These are phyloP conservation scores for Cyberlindnera misumaiensis DNA, from an alignment of 805 yeast species.

Conservation along the genomic window DNA sequence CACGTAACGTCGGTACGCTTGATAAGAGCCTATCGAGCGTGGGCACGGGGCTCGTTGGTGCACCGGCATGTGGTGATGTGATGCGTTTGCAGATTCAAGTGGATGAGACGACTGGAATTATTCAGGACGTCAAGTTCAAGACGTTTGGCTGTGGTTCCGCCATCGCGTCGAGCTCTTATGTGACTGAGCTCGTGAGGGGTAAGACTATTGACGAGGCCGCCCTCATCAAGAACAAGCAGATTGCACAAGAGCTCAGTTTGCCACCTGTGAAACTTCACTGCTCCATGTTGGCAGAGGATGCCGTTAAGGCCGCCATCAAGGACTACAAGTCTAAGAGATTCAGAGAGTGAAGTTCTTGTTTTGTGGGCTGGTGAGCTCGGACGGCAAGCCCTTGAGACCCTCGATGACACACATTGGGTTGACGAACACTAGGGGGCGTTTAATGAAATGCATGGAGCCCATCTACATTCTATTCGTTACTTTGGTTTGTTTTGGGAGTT, in stretches of 20 bases:
- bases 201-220: slow-evolving; percentile 92
- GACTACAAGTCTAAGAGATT: slow-evolving; percentile 84
- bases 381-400: too few species aligned
- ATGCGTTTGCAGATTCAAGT: slow-evolving; percentile 96
- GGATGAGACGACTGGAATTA: slow-evolving; percentile 81
- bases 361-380: too few species aligned
- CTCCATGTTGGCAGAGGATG: slow-evolving; percentile 98
- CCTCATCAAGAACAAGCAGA: slow-evolving; percentile 84
- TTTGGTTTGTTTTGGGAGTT: too few species aligned
- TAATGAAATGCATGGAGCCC: too few species aligned
- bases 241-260: slow-evolving; percentile 87
- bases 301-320: slow-evolving; percentile 93
- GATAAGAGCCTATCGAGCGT: slow-evolving; percentile 71
- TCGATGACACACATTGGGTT: too few species aligned
- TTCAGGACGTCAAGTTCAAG: slow-evolving; percentile 93
- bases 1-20: slow-evolving; percentile 92
- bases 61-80: slow-evolving; percentile 99
- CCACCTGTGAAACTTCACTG: slow-evolving; percentile 98
- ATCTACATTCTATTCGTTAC: too few species aligned
- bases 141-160: slow-evolving; percentile 99
- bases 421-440: too few species aligned
- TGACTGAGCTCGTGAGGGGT: slow-evolving; percentile 93
- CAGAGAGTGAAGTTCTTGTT: slow-evolving; percentile 8
- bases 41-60: slow-evolving; percentile 97
- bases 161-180: slow-evolving; percentile 91